Percentiles rank a stretch among this genome's conserved stretches.
These are phyloP conservation scores for Cystobasidium sp. DNA, from an alignment of 1,284 basidiomycete species.

Conservation along the genomic window DNA sequence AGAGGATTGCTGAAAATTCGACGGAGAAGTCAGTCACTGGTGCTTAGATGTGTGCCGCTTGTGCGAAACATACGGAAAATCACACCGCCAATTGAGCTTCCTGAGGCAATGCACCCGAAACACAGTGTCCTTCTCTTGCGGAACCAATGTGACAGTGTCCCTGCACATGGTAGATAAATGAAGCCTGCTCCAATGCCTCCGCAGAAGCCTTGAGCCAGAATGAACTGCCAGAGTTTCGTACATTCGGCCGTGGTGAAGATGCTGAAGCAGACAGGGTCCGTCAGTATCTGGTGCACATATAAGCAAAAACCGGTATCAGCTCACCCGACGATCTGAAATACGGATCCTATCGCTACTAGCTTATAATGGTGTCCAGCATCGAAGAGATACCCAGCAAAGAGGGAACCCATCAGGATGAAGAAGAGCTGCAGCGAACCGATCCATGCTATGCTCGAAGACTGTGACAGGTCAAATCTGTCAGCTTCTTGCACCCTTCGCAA, in stretches of 20 bases:
- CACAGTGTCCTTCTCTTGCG: constrained; percentile 18
- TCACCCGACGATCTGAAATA: constrained; percentile 26
- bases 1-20: constrained; percentile 27
- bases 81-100: constrained; percentile 36
- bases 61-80: constrained; percentile 36
- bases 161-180: constrained; percentile 33
- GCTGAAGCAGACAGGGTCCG: background rate
- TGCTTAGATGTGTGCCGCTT: too few species aligned
- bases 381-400: constrained; percentile 36
- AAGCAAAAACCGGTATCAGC: background rate
- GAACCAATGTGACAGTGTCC: constrained; percentile 32
- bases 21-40: background rate
- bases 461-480: background rate
- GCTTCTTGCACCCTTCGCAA: background rate
- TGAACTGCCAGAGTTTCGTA: constrained; percentile 41
- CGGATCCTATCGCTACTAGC: constrained; percentile 15
- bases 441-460: constrained; percentile 41
- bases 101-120: constrained; percentile 35
- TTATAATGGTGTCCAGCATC: constrained; percentile 31
- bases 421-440: constrained; percentile 35
- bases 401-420: constrained; percentile 19
- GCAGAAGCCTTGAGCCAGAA: constrained; percentile 38
- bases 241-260: constrained; percentile 40
- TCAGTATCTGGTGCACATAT: background rate
- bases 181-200: constrained; percentile 32